Percentiles rank a stretch among this genome's conserved stretches.
These are phyloP conservation scores for Sporobolomyces pararoseus DNA, from an alignment of 768 basidiomycete species.

Conservation along the genomic window DNA sequence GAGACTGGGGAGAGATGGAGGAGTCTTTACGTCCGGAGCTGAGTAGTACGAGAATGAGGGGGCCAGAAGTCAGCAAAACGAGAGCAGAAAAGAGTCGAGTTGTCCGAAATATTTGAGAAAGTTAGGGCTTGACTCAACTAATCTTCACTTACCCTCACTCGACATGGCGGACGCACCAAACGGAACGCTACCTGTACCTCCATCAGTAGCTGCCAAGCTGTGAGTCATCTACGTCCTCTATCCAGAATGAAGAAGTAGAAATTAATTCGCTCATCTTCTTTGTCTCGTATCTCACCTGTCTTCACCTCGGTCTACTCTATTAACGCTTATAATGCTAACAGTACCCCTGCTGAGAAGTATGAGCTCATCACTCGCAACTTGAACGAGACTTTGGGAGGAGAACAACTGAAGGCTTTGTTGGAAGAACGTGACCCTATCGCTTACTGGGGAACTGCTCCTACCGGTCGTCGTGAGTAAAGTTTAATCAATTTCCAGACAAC, in stretches of 20 bases:
- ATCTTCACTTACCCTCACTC: background rate
- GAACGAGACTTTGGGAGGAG: conserved; percentile 82
- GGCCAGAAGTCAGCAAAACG: no score
- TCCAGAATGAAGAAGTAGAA: no score
- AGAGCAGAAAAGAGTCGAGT: no score
- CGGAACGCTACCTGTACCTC: conserved; percentile 20
- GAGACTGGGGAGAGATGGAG: no score
- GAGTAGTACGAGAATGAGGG: no score
- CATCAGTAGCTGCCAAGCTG: conserved; percentile 14
- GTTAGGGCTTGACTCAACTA: background rate
- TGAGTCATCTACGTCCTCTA: background rate
- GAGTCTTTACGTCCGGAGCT: no score
- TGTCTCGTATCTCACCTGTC: background rate
- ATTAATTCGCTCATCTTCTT: background rate
- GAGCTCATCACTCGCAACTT: conserved; percentile 79
- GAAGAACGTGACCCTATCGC: conserved; percentile 32
- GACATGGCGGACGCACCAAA: conserved; percentile 24
- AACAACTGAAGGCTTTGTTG: conserved; percentile 68
- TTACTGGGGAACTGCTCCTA: conserved; percentile 76
- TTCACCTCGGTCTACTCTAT: no score
- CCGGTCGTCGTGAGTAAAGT: conserved; percentile 74
- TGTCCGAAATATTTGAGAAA: background rate
- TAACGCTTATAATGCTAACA: background rate
- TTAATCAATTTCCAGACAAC: background rate
- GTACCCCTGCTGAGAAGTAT: conserved; percentile 52